Evolutionary conservation across 78 protist genomes (phyloP).

Genomic region (Ministeria vibrans): DNA sequence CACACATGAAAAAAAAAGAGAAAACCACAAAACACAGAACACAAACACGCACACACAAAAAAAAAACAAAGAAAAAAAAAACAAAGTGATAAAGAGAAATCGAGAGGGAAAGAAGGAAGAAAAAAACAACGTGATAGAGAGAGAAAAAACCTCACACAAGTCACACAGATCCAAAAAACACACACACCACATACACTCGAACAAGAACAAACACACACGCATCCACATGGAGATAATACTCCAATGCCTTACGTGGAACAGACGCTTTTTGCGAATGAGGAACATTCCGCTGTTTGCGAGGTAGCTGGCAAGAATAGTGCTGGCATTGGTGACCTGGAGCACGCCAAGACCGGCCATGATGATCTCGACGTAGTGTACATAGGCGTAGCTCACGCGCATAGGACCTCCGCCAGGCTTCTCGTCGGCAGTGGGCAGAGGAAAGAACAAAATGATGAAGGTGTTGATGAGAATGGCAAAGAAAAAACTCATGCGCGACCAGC

Average conservation of each 20-base stretch:
- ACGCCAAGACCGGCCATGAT: background rate
- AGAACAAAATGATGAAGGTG: background rate
- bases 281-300: background rate
- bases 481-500: slow-evolving; percentile 11
- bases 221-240: background rate
- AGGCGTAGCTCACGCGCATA: background rate
- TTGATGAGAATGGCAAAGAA: background rate
- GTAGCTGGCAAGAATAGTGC: background rate
- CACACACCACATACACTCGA: background rate
- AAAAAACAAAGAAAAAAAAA: no score
- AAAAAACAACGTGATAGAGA: no score
- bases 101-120: background rate
- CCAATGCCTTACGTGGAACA: background rate
- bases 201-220: background rate
- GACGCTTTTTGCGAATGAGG: background rate
- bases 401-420: background rate
- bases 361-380: background rate
- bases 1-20: no score
- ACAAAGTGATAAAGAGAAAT: no score
- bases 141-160: background rate
- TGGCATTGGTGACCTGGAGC: background rate
- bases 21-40: no score
- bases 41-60: no score
- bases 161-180: background rate
- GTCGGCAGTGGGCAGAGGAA: no score